phyloP scores from a whole-genome alignment of 2,329 filamentous ascomycete genomes.

The Fusarium secorum region DNA sequence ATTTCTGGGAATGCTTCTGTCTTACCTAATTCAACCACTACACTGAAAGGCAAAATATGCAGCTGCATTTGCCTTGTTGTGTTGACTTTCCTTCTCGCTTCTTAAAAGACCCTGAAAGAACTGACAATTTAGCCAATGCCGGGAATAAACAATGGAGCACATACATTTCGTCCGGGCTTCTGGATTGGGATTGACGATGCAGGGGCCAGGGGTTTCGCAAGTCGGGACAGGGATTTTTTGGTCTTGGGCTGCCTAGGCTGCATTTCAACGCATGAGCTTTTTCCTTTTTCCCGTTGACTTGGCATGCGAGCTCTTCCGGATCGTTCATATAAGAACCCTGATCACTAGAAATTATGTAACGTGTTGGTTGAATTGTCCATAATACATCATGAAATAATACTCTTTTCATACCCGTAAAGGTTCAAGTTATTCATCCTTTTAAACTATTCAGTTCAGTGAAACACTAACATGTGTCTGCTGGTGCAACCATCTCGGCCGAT shows the following conservation, averaged over 20 bases:
- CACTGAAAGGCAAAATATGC: not conserved
- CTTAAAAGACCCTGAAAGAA: not conserved
- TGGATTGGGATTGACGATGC: slow-evolving; percentile 1
- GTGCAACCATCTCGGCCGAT: slow-evolving; percentile 21
- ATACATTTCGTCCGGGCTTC: slow-evolving; percentile 10
- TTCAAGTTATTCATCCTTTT: not conserved
- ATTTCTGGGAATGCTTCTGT: not conserved
- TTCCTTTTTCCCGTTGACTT: not conserved
- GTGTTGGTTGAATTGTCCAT: too few species aligned
- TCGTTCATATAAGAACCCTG: not conserved
- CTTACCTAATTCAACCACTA: not conserved
- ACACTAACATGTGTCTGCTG: slow-evolving; percentile 6
- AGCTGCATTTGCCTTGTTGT: not conserved
- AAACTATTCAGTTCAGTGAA: not conserved
- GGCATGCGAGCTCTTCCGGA: not conserved
- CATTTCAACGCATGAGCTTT: not conserved
- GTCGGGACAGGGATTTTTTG: slow-evolving; percentile 3
- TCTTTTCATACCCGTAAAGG: too few species aligned
- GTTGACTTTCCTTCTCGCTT: not conserved
- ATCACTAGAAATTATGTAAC: too few species aligned
- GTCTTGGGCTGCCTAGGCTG: not conserved
- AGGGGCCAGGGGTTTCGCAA: slow-evolving; percentile 15
- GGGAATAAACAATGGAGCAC: slow-evolving; percentile 24
- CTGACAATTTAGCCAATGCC: slow-evolving; percentile 1
- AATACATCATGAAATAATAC: not conserved